phyloP scores from a whole-genome alignment of 805 yeast genomes.

The Spathaspora hagerdaliae region DNA sequence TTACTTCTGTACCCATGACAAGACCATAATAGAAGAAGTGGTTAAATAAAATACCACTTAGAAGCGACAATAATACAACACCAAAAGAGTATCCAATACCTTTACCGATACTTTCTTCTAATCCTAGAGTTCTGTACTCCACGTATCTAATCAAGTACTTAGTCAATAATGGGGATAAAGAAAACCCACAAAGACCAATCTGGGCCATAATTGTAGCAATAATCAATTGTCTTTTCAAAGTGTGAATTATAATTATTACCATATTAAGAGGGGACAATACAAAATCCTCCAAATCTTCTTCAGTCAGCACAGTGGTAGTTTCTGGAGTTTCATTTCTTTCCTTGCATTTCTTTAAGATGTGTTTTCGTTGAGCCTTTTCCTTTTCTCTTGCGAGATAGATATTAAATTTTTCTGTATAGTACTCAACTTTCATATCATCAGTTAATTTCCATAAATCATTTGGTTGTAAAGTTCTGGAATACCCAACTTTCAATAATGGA shows the following conservation, averaged over 20 bases:
- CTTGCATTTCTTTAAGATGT: conserved; percentile 18
- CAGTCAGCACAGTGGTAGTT: conserved; percentile 11
- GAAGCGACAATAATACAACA: conserved; percentile 11
- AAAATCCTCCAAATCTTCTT: conserved; percentile 24
- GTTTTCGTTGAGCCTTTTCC: conserved; percentile 4
- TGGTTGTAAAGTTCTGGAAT: conserved; percentile 60
- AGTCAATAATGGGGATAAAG: conserved; percentile 19
- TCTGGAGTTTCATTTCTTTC: conserved; percentile 16
- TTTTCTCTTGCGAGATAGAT: conserved; percentile 3
- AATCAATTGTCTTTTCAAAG: conserved; percentile 20
- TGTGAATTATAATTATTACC: conserved; percentile 16
- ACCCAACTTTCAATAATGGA: conserved; percentile 59
- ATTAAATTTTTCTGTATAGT: conserved; percentile 13
- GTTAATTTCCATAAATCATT: conserved; percentile 46
- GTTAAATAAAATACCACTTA: conserved; percentile 34
- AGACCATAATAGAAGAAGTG: conserved; percentile 57
- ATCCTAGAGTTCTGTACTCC: conserved; percentile 18
- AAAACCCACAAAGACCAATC: conserved; percentile 3
- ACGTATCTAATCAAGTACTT: conserved; percentile 29
- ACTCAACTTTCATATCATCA: conserved; percentile 26
- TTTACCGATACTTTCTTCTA: conserved; percentile 13
- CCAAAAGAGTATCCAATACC: conserved; percentile 36
- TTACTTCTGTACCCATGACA: conserved; percentile 59
- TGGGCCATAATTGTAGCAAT: conserved; percentile 1
- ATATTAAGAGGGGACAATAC: conserved; percentile 14